A percentile compares a stretch with the other conserved stretches of the same genome.
Conservation (phyloP, 805 yeast species). For the Kodamaea jinghongensis region DNA sequence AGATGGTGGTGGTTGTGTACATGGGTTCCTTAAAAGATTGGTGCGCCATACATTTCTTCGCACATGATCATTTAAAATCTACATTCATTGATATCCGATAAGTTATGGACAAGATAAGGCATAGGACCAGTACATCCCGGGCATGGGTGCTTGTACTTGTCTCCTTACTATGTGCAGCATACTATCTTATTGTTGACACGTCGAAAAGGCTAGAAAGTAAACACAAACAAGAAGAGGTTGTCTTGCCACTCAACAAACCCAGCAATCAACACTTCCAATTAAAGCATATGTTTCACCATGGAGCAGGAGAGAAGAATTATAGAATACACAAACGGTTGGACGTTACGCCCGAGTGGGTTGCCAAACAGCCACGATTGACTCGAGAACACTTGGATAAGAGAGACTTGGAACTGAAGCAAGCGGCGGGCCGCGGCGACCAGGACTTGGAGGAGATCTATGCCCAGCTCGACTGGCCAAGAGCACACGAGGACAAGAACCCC, state of each 20-base stretch:
- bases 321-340: conserved; percentile 50
- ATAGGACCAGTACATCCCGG: neutral
- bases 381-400: conserved; percentile 1
- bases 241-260: conserved; percentile 1
- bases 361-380: conserved; percentile 8
- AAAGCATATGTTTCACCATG: conserved; percentile 63
- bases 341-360: conserved; percentile 42
- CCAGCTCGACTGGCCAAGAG: conserved; percentile 37
- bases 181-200: neutral
- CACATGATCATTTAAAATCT: conserved; percentile 1
- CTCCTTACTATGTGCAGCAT: neutral
- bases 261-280: conserved; percentile 24
- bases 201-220: too few species aligned
- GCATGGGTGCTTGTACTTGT: conserved; percentile 3
- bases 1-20: conserved; percentile 3
- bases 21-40: neutral
- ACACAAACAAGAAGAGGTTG: too few species aligned
- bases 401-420: conserved; percentile 1
- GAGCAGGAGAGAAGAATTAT: conserved; percentile 42
- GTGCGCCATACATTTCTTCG: too few species aligned
- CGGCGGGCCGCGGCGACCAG: conserved; percentile 5
- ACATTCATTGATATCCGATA: conserved; percentile 3
- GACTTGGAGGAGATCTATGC: conserved; percentile 11
- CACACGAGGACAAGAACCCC: conserved; percentile 34
- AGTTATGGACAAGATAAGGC: conserved; percentile 4